A percentile compares a stretch with the other conserved stretches of the same genome.
Conservation (phyloP, 306 rosid species). For the Ceratonia siliqua region DNA sequence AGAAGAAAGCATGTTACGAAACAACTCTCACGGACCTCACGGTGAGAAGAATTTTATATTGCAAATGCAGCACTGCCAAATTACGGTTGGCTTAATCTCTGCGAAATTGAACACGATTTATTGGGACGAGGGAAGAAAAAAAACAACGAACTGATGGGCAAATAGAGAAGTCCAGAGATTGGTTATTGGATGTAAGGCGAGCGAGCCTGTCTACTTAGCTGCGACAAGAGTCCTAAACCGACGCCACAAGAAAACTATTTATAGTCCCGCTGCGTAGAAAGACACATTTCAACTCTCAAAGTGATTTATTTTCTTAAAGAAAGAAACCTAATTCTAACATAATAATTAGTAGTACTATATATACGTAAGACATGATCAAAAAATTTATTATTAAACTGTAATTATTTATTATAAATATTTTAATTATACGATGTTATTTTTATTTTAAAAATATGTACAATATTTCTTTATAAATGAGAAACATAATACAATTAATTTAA, state of each 20-base stretch:
- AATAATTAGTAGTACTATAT: neutral
- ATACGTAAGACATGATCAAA: neutral
- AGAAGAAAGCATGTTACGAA: constrained; percentile 9
- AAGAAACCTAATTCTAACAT: neutral
- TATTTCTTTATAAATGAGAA: too few relatives aligned
- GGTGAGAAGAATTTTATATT: neutral
- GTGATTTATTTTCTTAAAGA: neutral
- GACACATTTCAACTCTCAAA: neutral
- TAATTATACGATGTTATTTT: too few relatives aligned
- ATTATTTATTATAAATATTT: too few relatives aligned
- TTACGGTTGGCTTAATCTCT: neutral
- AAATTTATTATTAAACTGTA: too few relatives aligned
- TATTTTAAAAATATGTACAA: too few relatives aligned
- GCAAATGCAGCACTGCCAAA: constrained; percentile 21
- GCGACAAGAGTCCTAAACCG: neutral
- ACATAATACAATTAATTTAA: too few relatives aligned
- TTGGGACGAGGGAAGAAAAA: neutral
- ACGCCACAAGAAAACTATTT: neutral
- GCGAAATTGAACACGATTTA: neutral
- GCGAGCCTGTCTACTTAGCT: neutral
- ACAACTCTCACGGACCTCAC: neutral
- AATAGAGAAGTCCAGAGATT: neutral
- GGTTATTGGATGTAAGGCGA: neutral
- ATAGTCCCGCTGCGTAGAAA: neutral
- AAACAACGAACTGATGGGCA: too few relatives aligned